phyloP scores from a whole-genome alignment of 495 filamentous ascomycete genomes.

The Amphirosellinia nigrospora region DNA sequence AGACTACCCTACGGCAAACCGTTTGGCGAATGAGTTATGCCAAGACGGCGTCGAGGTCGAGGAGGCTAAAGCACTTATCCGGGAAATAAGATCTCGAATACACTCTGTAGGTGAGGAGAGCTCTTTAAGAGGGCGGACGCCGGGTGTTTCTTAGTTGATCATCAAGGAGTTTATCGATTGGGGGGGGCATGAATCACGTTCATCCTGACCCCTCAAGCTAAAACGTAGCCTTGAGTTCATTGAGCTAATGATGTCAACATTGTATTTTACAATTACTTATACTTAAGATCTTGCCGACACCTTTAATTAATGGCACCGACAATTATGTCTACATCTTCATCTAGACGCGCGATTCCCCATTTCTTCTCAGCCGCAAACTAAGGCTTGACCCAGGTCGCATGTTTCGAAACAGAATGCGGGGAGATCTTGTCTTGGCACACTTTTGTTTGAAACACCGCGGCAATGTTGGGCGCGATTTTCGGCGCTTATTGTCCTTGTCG shows the following conservation, averaged over 20 bases:
- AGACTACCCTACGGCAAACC: slow-evolving; percentile 75
- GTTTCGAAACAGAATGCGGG: slow-evolving; percentile 16
- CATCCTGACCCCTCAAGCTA: not conserved
- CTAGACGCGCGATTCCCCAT: not conserved
- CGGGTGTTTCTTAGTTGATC: slow-evolving; percentile 1
- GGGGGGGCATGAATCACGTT: not conserved
- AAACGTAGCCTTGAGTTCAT: not conserved
- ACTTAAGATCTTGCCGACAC: not conserved
- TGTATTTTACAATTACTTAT: not conserved
- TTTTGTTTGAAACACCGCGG: slow-evolving; percentile 16
- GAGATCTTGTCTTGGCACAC: slow-evolving; percentile 11
- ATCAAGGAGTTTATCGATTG: not conserved
- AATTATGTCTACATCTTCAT: slow-evolving; percentile 1
- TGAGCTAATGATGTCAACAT: not conserved
- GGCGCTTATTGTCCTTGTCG: slow-evolving; percentile 6
- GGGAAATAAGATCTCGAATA: slow-evolving; percentile 83
- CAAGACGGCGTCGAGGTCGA: slow-evolving; percentile 98
- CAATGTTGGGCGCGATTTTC: slow-evolving; percentile 3
- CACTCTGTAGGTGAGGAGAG: slow-evolving; percentile 53
- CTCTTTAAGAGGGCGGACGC: slow-evolving; percentile 13
- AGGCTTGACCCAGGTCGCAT: not conserved
- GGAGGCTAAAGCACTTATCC: slow-evolving; percentile 93
- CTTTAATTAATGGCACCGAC: not conserved
- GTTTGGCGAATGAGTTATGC: slow-evolving; percentile 86
- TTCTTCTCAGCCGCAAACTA: slow-evolving; percentile 14